A percentile compares a stretch with the other conserved stretches of the same genome.
Evolutionary conservation across 108 stramenopile genomes (phyloP).

Genomic region (Fragilaria crotonensis): DNA sequence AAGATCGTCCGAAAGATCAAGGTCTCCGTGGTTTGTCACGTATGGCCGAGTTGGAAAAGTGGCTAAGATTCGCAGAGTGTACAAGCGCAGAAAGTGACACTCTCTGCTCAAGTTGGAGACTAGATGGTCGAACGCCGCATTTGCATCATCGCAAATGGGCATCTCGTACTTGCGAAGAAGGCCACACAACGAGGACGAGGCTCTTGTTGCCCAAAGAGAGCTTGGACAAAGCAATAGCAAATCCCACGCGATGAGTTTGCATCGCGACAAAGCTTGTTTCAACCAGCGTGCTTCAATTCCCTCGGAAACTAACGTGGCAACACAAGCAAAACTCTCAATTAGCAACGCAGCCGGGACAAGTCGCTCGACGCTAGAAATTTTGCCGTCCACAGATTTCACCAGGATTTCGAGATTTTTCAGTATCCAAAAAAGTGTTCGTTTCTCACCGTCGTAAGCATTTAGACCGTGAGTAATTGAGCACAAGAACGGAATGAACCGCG

Average conservation of each 20-base stretch:
- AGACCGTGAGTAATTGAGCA: background rate
- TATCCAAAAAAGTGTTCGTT: background rate
- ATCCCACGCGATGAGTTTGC: slow-evolving; percentile 4
- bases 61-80: slow-evolving; percentile 63
- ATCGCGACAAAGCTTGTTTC: background rate
- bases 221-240: slow-evolving; percentile 22
- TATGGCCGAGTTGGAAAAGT: slow-evolving; percentile 57
- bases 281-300: background rate
- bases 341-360: background rate
- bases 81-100: slow-evolving; percentile 60
- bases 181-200: slow-evolving; percentile 32
- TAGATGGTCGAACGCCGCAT: slow-evolving; percentile 48
- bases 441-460: background rate
- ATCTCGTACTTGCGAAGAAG: slow-evolving; percentile 14
- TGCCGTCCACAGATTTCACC: background rate
- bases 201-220: slow-evolving; percentile 52
- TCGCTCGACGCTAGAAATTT: background rate
- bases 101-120: slow-evolving; percentile 45
- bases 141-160: slow-evolving; percentile 2
- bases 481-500: background rate
- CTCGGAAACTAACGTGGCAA: background rate
- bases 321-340: background rate
- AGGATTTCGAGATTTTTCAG: background rate
- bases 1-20: slow-evolving; percentile 74
- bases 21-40: slow-evolving; percentile 64